Evolutionary conservation across 1,284 basidiomycete species (phyloP).

Genomic region (Singerocomus rubriflavus): DNA sequence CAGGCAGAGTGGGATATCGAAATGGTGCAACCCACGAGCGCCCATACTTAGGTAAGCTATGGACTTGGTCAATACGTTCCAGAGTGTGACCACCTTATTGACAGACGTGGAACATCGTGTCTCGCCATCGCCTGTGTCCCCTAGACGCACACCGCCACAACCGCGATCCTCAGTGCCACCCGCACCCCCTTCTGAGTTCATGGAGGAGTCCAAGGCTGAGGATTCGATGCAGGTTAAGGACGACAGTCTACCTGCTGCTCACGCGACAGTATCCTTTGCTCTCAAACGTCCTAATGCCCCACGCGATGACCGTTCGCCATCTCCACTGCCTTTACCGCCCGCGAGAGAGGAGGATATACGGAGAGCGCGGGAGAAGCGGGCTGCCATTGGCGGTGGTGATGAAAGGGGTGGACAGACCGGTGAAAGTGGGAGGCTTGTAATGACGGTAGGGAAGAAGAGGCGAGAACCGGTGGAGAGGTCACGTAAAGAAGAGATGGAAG

Average conservation of each 20-base stretch:
- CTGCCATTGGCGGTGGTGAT: slow-evolving; percentile 22
- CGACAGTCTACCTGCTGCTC: slow-evolving; percentile 35
- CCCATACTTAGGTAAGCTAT: slow-evolving; percentile 11
- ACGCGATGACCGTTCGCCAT: slow-evolving; percentile 42
- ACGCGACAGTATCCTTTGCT: slow-evolving; percentile 24
- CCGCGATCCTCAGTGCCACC: slow-evolving; percentile 38
- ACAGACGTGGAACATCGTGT: slow-evolving; percentile 19
- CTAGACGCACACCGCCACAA: slow-evolving; percentile 24
- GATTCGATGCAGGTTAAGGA: slow-evolving; percentile 24
- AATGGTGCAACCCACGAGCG: slow-evolving; percentile 8
- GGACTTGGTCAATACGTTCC: neutral
- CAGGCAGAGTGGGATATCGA: slow-evolving; percentile 7
- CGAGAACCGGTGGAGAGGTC: slow-evolving; percentile 47
- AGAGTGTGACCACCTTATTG: slow-evolving; percentile 5
- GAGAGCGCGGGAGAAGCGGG: slow-evolving; percentile 30
- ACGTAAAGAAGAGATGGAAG: slow-evolving; percentile 61
- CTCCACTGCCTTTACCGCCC: slow-evolving; percentile 35
- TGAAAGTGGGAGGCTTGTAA: slow-evolving; percentile 7
- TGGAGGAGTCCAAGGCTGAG: slow-evolving; percentile 27
- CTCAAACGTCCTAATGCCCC: slow-evolving; percentile 44
- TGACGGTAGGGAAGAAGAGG: slow-evolving; percentile 24
- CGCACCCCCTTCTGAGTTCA: slow-evolving; percentile 43
- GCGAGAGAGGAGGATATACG: slow-evolving; percentile 21
- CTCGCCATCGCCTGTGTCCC: slow-evolving; percentile 25
- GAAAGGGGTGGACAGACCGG: slow-evolving; percentile 3